Base-by-base conservation (phyloP, 495 filamentous ascomycete species). In the Trypethelium eluteriae region DNA sequence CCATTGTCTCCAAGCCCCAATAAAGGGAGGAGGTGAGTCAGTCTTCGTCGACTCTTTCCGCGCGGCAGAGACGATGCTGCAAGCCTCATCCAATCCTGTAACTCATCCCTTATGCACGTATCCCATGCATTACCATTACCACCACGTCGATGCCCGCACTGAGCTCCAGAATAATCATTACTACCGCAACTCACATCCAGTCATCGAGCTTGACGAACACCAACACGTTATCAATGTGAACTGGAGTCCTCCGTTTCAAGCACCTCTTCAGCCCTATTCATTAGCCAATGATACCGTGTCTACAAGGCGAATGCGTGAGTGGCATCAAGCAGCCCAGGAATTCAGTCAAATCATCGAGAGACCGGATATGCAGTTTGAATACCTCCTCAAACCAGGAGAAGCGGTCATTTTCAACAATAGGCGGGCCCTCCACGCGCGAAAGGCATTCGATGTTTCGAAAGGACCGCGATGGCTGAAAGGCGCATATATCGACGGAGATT, bases 371-470 rank as follows among this genome's bases (percentile, higher is more conserved):
- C 73, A 87, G 49, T 88, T 87, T 71, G 81, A 95, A 78, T 76
- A 89, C 53, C 89, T 86, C 74, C 74, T 98, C 68, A 74, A 86
- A 50, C 86, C 87, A 7, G 93, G 93, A 7, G 85, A 93, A 66
- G 93, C 89, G 69, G 91, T 89, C 38, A 83, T 98, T 16, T 96
- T 98, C 75, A 85, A 92, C 70, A 98, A 98, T 72, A 76, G 85
- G 34, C 81, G 91, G 7, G 78, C 93, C 3, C 73, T 93, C 44
- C 93, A 98, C 78, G 93, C 89, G 0, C 80, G 93, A 35, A 79
- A 78, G 9, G 80, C 84, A 47, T 98, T 96, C 76, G 81, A 89
- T 69, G 77, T 83, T 7, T 49, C 65, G 0, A 81, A 81, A 1
- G 86, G 86, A 4, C 81, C 85, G 62, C 78, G 92, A 61, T 96